Evolutionary conservation across 148 eudicot genomes (phyloP), one percentile per base, ranked within the genome.

Genomic region (Vaccinium myrtillus): DNA sequence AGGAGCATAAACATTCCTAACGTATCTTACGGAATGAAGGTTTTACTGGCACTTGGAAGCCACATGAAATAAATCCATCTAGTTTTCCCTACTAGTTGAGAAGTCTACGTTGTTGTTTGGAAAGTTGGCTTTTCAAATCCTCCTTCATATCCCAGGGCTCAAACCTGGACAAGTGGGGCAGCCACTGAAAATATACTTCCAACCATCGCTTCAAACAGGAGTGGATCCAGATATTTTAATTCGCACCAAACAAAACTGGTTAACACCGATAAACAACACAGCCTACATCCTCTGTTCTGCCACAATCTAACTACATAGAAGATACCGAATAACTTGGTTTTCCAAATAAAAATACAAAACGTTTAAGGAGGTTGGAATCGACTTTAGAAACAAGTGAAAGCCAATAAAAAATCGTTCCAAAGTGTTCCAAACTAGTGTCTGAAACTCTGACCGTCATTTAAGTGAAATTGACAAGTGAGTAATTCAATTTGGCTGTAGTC

Each of bases 401-500:
- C 39, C 39, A 56, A 50, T 50, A 56, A 55, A 30, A 79, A 11
- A 18, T 79, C 30, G 32, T 79, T 55, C 27, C 46, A 16, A 80
- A 73, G 21, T 23, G 39, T 8, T 76, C 54, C 19, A 76, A 10
- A 21, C 79, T 39, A 76, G 53, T 75, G 27, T 75, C 54, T 75
- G 79, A 77, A 77, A 69, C 74, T 69, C 18, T 69, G 74, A 69
- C 79, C 79, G 23, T 18, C 15, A 49, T 21, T n/a, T 18, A 77
- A 77, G 7, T 48, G 32, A 36, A 77, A 77, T 49, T 69, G 43
- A 69, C 43, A 69, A 69, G 39, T 27, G 1, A 77, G 56, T 48
- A 48, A 21, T 77, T 77, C 32, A 39, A 46, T 23, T 75, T 39
- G 53, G 53, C 78, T 43, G 30, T 43, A 16, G 16, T 46, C 46